Evolutionary conservation across 495 filamentous ascomycete genomes (phyloP), one percentile per base, ranked within the genome.

Genomic region (Daldinia childiae): DNA sequence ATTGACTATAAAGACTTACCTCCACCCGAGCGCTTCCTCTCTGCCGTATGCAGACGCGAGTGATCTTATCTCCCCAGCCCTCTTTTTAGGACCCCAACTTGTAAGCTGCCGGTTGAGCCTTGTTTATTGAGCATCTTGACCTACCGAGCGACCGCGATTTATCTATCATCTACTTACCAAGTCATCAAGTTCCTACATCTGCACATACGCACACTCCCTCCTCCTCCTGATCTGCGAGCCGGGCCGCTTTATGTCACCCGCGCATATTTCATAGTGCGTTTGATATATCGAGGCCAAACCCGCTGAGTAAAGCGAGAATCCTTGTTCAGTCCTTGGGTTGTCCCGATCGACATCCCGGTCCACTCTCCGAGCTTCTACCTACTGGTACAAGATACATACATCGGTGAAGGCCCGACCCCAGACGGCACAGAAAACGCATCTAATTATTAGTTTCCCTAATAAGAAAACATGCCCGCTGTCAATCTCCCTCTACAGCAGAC

Each of bases 381-480:
- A 56, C 48, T 65, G 63, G 66, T 69, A 69, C 73, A 68, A 75
- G 63, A 56, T 70, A 68, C 65, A 59, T 74, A 68, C 65, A 59
- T 74, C 72, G 64, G 71, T 69, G 58, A 68, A 75, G 71, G 68
- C 62, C 68, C 61, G 64, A 67, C 67, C 66, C 72, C 63, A 74
- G 68, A 71, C 63, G 63, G 72, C 72, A 59, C 71, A 73, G 71
- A 55, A 63, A 58, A 41, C 67, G 62, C 68, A 71, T 54, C 63
- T 68, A 51, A 45, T 58, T 70, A 74, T 59, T 70, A 71, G 64
- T 76, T 74, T 64, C 73, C 70, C 58, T 61, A 76, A 77, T 58
- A 71, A 74, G 78, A 74, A 81, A 76, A 58, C 56, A 85, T 84
- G 82, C 82, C 82, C 69, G 76, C 75, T 74, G 69, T 82, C 66